Base-by-base conservation (phyloP, 179 eudicot genomes). In the Patellifolia procumbens region DNA sequence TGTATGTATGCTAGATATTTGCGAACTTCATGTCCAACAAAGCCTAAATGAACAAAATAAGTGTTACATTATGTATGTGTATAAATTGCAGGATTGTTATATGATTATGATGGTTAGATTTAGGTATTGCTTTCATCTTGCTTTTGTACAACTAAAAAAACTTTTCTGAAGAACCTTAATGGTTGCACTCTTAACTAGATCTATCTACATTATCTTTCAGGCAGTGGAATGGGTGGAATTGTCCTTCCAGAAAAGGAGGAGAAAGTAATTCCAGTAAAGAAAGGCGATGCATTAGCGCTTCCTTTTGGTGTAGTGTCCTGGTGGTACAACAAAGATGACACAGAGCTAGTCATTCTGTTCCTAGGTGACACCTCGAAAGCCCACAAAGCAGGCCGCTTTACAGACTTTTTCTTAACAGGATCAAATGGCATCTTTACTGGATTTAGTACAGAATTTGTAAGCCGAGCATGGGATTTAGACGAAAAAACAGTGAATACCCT, bases 231-330 rank as follows among this genome's bases (percentile, higher is more conserved):
- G 20, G 87, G 83, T 63, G 95, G 95, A 28, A 85, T 91, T n/a
- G 87, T 91, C 66, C 88, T 87, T 5, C 95, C 95, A 0, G 95
- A 91, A 70, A 79, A 91, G 67, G 92, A 91, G 70, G 95, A 91
- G 78, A 91, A 91, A 76, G 89, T 87, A 16, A 11, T 91, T 1
- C 74, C 89, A 22, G 82, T 91, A 66, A 91, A 86, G 87, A 83
- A 85, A 69, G 95, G 95, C 28, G 95, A 91, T 75, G 87, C 92
- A 42, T 71, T 91, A 24, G 91, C 92, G 35, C 84, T 91, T 35
- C 95, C 95, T 29, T 89, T 89, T n/a, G 95, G 95, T 19, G 89
- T 85, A 1, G 81, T 84, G 0, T 85, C 88, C 10, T 91, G 92
- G 92, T 91, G 89, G 89, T 85, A 87, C 84, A 91, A 91, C 88